A percentile compares a stretch with the other conserved stretches of the same genome.
phyloP scores from a whole-genome alignment of 1,139 yeast genomes.

The Geotrichum aggregatum region DNA sequence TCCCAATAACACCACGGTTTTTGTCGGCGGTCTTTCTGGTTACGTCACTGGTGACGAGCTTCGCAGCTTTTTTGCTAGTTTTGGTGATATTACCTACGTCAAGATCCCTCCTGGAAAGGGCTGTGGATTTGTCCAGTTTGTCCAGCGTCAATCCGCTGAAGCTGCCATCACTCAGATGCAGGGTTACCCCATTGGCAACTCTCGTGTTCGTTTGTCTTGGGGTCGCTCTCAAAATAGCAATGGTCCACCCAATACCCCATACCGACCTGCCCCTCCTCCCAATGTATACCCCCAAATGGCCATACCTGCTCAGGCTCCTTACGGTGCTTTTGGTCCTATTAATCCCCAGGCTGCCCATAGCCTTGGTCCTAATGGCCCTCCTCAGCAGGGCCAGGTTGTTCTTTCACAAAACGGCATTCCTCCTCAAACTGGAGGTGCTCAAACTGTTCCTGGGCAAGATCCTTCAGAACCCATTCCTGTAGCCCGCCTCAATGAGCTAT shows the following conservation, averaged over 20 bases:
- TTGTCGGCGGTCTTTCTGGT: constrained; percentile 81
- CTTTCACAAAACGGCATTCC: constrained; percentile 21
- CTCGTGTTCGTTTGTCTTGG: constrained; percentile 84
- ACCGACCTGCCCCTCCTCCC: constrained; percentile 37
- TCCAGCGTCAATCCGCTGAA: constrained; percentile 77
- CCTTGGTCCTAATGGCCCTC: constrained; percentile 25
- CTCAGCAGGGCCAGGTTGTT: constrained; percentile 6
- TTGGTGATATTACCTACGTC: constrained; percentile 79
- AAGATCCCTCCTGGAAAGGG: constrained; percentile 90
- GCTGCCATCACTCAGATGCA: constrained; percentile 88
- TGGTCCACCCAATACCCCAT: constrained; percentile 25
- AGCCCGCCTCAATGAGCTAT: constrained; percentile 46
- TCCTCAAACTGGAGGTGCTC: constrained; percentile 25
- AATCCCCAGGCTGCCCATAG: constrained; percentile 38
- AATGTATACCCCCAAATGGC: constrained; percentile 37
- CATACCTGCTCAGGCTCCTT: constrained; percentile 35
- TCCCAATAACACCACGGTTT: constrained; percentile 87
- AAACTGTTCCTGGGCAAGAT: constrained; percentile 32
- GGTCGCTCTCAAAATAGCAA: constrained; percentile 53
- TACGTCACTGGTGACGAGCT: constrained; percentile 74
- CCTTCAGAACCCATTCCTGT: constrained; percentile 41
- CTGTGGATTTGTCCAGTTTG: constrained; percentile 87
- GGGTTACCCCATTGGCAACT: constrained; percentile 84
- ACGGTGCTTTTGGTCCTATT: constrained; percentile 41
- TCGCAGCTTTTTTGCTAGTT: constrained; percentile 69